These are phyloP conservation scores for Prototheca stagnorum DNA, from an alignment of 163 green algal genomes.

Conservation along the genomic window DNA sequence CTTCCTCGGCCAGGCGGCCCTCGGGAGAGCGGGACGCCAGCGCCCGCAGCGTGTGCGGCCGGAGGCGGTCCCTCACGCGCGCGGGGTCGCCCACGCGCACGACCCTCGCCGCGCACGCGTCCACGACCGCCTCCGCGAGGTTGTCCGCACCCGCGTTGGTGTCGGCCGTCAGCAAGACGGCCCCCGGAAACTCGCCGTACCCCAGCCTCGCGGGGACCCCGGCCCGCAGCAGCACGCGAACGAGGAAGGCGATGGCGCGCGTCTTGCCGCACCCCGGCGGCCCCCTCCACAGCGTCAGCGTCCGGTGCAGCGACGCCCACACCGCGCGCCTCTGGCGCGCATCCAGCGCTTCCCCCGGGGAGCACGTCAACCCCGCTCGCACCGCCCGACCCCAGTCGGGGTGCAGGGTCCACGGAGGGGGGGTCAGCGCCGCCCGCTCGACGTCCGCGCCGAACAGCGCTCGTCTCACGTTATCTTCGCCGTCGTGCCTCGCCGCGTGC, in stretches of 20 bases:
- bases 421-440: too few species aligned
- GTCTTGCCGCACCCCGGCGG: conserved; percentile 86
- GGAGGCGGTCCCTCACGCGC: conserved; percentile 47
- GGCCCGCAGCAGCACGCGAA: conserved; percentile 31
- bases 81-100: conserved; percentile 51
- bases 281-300: conserved; percentile 61
- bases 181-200: conserved; percentile 18
- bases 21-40: conserved; percentile 26
- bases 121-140: conserved; percentile 60
- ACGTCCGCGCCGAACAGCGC: too few species aligned
- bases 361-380: too few species aligned
- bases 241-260: too few species aligned
- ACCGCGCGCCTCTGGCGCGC: conserved; percentile 58
- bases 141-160: conserved; percentile 94
- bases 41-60: conserved; percentile 42
- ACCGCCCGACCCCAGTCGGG: too few species aligned
- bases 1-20: conserved; percentile 16
- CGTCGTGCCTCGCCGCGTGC: too few species aligned
- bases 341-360: too few species aligned
- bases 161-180: conserved; percentile 55
- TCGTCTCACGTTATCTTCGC: too few species aligned
- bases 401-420: too few species aligned
- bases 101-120: conserved; percentile 13
- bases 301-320: conserved; percentile 35
- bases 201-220: background rate